Conservation (phyloP, 2,329 filamentous ascomycete genomes). For the Cryphonectria nitschkei region DNA sequence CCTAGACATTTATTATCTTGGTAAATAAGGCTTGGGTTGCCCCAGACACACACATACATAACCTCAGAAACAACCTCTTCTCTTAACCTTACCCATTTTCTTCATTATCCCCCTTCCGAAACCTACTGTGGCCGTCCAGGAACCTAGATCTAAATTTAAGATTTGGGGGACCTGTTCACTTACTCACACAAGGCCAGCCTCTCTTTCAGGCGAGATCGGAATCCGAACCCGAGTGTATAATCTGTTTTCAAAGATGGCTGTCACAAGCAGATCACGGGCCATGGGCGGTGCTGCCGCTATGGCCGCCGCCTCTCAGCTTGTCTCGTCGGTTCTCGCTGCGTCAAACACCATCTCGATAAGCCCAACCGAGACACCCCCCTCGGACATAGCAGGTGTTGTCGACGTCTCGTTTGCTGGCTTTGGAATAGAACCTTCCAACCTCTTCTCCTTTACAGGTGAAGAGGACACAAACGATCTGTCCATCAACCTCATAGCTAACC, state of each 20-base stretch:
- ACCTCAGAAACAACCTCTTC: background rate
- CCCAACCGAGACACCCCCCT: slow-evolving; percentile 20
- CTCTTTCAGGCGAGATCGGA: background rate
- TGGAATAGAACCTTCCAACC: slow-evolving; percentile 56
- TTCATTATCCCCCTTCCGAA: background rate
- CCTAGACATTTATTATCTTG: background rate
- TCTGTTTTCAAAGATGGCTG: slow-evolving; percentile 15
- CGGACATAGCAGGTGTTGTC: slow-evolving; percentile 32
- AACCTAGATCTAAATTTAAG: background rate
- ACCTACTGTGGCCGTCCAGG: background rate
- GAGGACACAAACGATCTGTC: slow-evolving; percentile 47
- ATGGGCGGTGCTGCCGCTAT: slow-evolving; percentile 19
- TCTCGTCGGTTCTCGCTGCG: slow-evolving; percentile 23
- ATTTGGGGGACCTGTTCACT: background rate
- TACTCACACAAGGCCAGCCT: background rate
- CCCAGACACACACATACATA: background rate
- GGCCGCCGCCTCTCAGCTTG: slow-evolving; percentile 15
- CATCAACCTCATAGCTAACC: slow-evolving; percentile 51
- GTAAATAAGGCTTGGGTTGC: background rate
- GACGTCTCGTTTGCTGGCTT: slow-evolving; percentile 52
- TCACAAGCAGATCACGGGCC: slow-evolving; percentile 16
- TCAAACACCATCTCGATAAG: slow-evolving; percentile 15
- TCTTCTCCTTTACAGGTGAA: slow-evolving; percentile 54
- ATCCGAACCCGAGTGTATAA: no score
- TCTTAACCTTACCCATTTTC: background rate